Percentiles rank a stretch among this genome's conserved stretches.
Conservation (phyloP, 345 rosid species). For the Geranium brycei region DNA sequence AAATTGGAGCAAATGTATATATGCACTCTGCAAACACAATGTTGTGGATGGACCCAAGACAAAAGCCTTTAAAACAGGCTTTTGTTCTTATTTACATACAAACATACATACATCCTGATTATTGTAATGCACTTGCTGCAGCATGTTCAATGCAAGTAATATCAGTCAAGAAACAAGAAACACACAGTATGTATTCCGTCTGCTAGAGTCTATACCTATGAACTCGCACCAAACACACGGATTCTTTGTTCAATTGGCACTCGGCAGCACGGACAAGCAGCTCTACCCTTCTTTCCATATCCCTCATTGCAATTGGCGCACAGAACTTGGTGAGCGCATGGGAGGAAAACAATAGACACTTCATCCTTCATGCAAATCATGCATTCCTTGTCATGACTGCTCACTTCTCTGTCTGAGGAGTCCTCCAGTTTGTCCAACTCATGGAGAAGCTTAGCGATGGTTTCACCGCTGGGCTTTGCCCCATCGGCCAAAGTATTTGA, state of each 20-base stretch:
- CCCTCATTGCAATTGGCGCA: constrained; percentile 18
- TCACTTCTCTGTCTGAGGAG: constrained; percentile 2
- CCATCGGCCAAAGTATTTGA: constrained; percentile 2
- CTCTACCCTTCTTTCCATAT: constrained; percentile 15
- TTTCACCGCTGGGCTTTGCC: constrained; percentile 7
- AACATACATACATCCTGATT: neutral
- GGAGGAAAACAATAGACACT: constrained; percentile 17
- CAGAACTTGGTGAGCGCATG: constrained; percentile 19
- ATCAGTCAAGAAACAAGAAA: neutral
- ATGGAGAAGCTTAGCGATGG: constrained; percentile 7
- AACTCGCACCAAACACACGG: constrained; percentile 17
- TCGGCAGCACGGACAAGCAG: constrained; percentile 19
- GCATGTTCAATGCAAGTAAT: constrained; percentile 4
- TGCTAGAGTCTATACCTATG: constrained; percentile 5
- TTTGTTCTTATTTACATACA: constrained; percentile 7
- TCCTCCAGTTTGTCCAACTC: constrained; percentile 8
- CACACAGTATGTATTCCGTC: neutral
- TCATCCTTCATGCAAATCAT: constrained; percentile 15
- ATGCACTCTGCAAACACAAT: neutral
- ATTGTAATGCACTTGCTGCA: constrained; percentile 5
- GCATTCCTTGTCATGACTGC: constrained; percentile 12
- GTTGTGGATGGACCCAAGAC: neutral
- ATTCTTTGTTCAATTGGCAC: constrained; percentile 12
- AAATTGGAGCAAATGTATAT: neutral
- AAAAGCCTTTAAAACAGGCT: neutral